Percentiles rank a stretch among this genome's conserved stretches.
These are phyloP conservation scores for Xerocomellus chrysenteron DNA, from an alignment of 768 basidiomycete species.

Conservation along the genomic window DNA sequence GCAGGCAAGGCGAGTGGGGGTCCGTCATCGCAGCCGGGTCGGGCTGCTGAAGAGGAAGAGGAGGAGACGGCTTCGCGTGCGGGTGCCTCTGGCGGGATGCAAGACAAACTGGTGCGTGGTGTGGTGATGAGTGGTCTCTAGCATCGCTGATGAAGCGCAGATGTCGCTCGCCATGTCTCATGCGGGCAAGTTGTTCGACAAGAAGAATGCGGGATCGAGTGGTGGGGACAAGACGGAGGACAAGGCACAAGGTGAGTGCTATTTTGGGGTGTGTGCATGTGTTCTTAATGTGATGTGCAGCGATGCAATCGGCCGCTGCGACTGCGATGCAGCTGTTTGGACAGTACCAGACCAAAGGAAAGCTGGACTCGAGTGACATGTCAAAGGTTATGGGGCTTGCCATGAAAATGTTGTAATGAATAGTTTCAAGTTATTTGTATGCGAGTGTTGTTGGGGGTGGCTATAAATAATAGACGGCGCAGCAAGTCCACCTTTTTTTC, in stretches of 20 bases:
- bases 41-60: background rate
- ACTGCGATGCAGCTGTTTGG: slow-evolving; percentile 29
- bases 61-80: slow-evolving; percentile 2
- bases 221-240: slow-evolving; percentile 11
- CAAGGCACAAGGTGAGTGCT: slow-evolving; percentile 28
- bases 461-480: slow-evolving; percentile 8
- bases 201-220: slow-evolving; percentile 28
- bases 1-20: slow-evolving; percentile 1
- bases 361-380: slow-evolving; percentile 33
- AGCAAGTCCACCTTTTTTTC: background rate
- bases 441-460: no score
- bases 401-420: slow-evolving; percentile 23
- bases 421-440: no score
- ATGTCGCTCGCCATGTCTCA: slow-evolving; percentile 34
- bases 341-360: slow-evolving; percentile 25
- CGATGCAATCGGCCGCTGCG: slow-evolving; percentile 33
- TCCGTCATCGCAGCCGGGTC: slow-evolving; percentile 1
- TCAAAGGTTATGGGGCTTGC: slow-evolving; percentile 25
- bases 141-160: slow-evolving; percentile 8
- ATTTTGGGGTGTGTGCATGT: background rate
- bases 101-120: slow-evolving; percentile 30
- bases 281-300: slow-evolving; percentile 6
- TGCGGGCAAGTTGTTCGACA: slow-evolving; percentile 32
- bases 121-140: background rate
- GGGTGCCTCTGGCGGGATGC: slow-evolving; percentile 19